phyloP scores from a whole-genome alignment of 768 basidiomycete species.

The Suillus occidentalis region DNA sequence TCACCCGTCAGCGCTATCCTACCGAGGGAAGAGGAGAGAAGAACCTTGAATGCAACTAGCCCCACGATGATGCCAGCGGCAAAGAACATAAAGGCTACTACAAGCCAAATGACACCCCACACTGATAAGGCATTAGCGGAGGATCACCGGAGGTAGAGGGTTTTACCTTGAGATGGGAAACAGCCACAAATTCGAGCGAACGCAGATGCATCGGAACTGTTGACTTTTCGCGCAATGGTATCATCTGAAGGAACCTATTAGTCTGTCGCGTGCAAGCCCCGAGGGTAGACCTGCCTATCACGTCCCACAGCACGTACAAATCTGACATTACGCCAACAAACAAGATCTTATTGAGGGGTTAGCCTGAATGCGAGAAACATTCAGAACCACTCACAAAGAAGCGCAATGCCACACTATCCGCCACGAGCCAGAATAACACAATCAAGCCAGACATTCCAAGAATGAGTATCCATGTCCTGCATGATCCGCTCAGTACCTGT shows the following conservation, averaged over 20 bases:
- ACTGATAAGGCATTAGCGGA: conserved; percentile 41
- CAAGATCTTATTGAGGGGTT: conserved; percentile 47
- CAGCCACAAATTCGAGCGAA: conserved; percentile 87
- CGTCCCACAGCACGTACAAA: conserved; percentile 87
- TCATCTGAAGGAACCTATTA: conserved; percentile 53
- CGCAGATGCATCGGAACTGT: conserved; percentile 82
- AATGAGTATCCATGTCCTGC: conserved; percentile 77
- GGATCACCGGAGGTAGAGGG: background rate
- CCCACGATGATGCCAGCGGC: conserved; percentile 76
- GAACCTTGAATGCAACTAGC: conserved; percentile 77
- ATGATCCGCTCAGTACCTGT: background rate
- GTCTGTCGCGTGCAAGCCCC: background rate
- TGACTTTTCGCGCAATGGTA: conserved; percentile 80
- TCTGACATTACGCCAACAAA: conserved; percentile 89
- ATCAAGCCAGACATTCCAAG: conserved; percentile 78
- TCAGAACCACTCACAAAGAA: conserved; percentile 56
- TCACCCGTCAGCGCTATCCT: background rate
- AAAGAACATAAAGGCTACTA: conserved; percentile 74
- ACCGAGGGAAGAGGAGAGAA: background rate
- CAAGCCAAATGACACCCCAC: conserved; percentile 89
- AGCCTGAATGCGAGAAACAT: background rate
- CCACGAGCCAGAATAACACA: conserved; percentile 83
- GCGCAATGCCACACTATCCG: conserved; percentile 68
- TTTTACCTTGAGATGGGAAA: conserved; percentile 73
- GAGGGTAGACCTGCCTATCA: conserved; percentile 54